Evolutionary conservation across 257 asterid genomes (phyloP).

Genomic region (Solanum gandarillasii): DNA sequence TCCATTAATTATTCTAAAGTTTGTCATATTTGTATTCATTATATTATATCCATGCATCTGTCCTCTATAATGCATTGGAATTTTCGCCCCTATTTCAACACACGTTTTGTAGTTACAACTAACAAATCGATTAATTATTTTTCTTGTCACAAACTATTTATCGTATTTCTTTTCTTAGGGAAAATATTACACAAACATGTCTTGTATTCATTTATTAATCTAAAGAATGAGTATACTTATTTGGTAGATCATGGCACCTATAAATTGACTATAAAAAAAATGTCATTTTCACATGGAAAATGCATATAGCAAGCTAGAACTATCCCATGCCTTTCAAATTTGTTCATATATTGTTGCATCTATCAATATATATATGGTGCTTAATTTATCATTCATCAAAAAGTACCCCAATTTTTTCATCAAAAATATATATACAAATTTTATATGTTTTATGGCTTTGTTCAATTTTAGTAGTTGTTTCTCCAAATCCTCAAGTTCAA

Average conservation of each 20-base stretch:
- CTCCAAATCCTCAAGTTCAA: not conserved
- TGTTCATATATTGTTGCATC: not conserved
- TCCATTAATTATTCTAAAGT: not conserved
- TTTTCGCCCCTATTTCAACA: not conserved
- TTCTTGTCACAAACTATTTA: fast-evolving
- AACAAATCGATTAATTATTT: not conserved
- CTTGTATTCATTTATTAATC: not conserved
- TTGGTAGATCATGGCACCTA: not conserved
- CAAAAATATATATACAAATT: not conserved
- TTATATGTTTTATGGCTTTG: not conserved
- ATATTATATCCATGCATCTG: not conserved
- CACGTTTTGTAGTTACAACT: not conserved
- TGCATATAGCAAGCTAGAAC: not conserved
- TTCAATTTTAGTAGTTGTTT: not conserved
- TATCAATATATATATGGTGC: not conserved
- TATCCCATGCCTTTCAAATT: not conserved
- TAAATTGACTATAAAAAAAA: not conserved
- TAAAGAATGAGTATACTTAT: not conserved
- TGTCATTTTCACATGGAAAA: not conserved
- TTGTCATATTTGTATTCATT: not conserved
- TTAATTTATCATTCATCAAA: not conserved
- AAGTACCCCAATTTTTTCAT: not conserved
- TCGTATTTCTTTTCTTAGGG: not conserved
- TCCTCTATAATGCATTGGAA: not conserved
- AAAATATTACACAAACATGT: not conserved